Conservation (phyloP, 768 basidiomycete species). For the Lactarius psammicola region DNA sequence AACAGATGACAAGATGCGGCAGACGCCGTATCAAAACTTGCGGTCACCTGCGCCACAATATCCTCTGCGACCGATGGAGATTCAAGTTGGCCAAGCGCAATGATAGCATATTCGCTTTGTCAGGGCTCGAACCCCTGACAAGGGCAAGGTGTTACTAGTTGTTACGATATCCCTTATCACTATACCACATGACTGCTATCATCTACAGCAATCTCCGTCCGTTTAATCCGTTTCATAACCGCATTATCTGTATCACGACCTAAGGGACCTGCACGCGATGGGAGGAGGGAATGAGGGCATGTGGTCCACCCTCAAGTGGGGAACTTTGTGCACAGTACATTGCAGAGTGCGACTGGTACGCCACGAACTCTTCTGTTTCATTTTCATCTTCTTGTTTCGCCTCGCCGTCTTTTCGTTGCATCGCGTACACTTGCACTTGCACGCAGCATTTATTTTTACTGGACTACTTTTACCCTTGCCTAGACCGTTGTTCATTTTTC, state of each 20-base stretch:
- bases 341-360: slow-evolving; percentile 12
- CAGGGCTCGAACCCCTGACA: not conserved
- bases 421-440: not conserved
- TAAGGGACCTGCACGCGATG: slow-evolving; percentile 5
- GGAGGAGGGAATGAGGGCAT: not conserved
- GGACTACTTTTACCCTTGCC: not conserved
- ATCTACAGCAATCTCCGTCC: slow-evolving; percentile 25
- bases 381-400: not conserved
- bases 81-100: slow-evolving; percentile 35
- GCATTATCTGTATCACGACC: slow-evolving; percentile 22
- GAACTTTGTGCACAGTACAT: not conserved
- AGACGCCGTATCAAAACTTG: slow-evolving; percentile 24
- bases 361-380: not conserved
- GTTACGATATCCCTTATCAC: slow-evolving; percentile 23
- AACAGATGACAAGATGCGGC: slow-evolving; percentile 26
- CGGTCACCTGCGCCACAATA: slow-evolving; percentile 31
- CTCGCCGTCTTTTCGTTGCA: not conserved
- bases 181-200: slow-evolving; percentile 25
- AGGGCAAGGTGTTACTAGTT: slow-evolving; percentile 13
- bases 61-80: slow-evolving; percentile 34
- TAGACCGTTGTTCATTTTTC: not conserved
- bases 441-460: not conserved
- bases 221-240: slow-evolving; percentile 15
- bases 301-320: not conserved
- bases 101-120: slow-evolving; percentile 24